phyloP scores from a whole-genome alignment of 306 rosid species.

The Vigna nakashimae region DNA sequence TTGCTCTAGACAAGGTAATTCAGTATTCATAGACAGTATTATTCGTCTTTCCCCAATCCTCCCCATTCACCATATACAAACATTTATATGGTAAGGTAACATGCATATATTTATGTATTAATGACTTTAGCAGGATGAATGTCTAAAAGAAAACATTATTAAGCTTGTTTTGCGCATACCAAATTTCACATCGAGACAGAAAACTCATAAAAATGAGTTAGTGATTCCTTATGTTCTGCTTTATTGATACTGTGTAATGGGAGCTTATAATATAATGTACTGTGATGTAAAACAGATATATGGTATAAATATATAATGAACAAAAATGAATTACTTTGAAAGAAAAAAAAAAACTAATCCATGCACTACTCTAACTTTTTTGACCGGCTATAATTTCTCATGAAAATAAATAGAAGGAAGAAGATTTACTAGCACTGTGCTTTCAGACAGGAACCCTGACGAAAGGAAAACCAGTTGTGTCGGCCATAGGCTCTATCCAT shows the following conservation, averaged over 20 bases:
- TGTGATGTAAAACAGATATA: neutral
- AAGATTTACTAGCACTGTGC: constrained; percentile 40
- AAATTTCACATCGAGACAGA: constrained; percentile 8
- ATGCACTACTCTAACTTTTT: constrained; percentile 10
- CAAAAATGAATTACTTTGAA: neutral
- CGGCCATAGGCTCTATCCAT: constrained; percentile 64
- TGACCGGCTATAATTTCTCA: constrained; percentile 22
- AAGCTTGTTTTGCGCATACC: constrained; percentile 15
- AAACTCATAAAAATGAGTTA: neutral
- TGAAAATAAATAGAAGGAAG: neutral
- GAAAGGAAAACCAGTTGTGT: constrained; percentile 91
- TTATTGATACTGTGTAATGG: constrained; percentile 1
- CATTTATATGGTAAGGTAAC: constrained; percentile 8
- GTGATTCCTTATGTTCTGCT: constrained; percentile 15
- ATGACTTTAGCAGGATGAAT: constrained; percentile 28
- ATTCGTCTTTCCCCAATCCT: neutral
- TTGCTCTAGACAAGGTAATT: constrained; percentile 91
- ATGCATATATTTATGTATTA: constrained; percentile 11
- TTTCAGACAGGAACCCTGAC: constrained; percentile 98
- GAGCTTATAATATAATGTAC: constrained; percentile 5
- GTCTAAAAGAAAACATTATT: constrained; percentile 10
- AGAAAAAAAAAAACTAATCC: neutral
- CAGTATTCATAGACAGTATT: constrained; percentile 15
- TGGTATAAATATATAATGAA: neutral
- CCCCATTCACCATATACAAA: neutral